Evolutionary conservation across 306 rosid genomes (phyloP), one percentile per base, ranked within the genome.

Genomic region (Trifolium dubium): DNA sequence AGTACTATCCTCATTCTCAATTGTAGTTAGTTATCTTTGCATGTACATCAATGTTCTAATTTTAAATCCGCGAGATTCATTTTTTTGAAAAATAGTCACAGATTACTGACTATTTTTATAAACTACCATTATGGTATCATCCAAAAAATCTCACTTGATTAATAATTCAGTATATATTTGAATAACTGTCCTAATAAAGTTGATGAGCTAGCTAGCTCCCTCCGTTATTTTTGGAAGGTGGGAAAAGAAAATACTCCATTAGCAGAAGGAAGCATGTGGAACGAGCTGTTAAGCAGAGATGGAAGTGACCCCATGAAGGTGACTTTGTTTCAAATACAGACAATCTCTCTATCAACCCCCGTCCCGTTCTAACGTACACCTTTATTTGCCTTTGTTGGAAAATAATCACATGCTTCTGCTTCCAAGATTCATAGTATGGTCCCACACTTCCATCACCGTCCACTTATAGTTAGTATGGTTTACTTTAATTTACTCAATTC

Each of bases 281-380:
- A 75, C 81, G 75, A 78, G 81, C 79, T 83, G 76, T 79, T 79
- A 83, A 71, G 39, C 31, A 54, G 74, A 68, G 80, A 46, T 34
- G 67, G 5, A 23, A 23, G 58, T 13, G 81, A 72, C 79, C 84
- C 81, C 79, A 80, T 44, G 89, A 82, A 13, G 72, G 72, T 31
- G 81, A 85, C 81, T 7, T 7, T 34, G 53, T 70, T 29, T 60
- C 18, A 66, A 75, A 77, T 8, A 61, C 30, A 77, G 76, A 82
- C 86, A 82, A 80, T 61, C 50, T 81, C 81, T 35, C 80, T 78
- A 46, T 63, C 84, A 69, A 64, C 35, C 46, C 64, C 89, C 89
- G 85, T 81, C 86, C 88, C 86, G 89, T 82, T 80, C 54, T 47
- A 79, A 78, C 67, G 79, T 74, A 68, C 84, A 69, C 73, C 78